phyloP scores from a whole-genome alignment of 2,329 filamentous ascomycete species.

The Lasiodiplodia theobromae region DNA sequence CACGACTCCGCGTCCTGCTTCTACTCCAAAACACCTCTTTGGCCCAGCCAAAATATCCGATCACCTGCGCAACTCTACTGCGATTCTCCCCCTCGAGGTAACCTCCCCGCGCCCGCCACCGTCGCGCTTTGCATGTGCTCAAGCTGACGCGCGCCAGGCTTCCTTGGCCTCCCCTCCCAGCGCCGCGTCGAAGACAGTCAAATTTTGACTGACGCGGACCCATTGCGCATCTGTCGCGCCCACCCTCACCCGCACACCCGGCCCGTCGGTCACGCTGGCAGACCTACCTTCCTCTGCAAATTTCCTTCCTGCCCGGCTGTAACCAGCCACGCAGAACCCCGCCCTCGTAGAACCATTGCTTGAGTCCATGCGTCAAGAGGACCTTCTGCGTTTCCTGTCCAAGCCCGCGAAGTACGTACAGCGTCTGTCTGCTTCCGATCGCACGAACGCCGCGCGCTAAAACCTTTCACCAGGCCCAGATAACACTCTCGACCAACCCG shows the following conservation, averaged over 20 bases:
- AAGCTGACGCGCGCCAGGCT: constrained; percentile 25
- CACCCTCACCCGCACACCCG: not conserved
- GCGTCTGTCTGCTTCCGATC: not conserved
- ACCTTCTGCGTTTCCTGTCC: constrained; percentile 90
- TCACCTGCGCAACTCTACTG: not conserved
- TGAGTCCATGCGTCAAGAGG: constrained; percentile 85
- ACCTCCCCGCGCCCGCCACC: not conserved
- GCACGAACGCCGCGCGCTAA: not conserved
- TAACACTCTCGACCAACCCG: constrained; percentile 65
- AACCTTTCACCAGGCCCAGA: constrained; percentile 63
- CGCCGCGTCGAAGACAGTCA: constrained; percentile 26
- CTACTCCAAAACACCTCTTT: constrained; percentile 3
- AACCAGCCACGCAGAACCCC: constrained; percentile 44
- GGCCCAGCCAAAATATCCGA: not conserved
- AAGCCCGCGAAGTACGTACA: constrained; percentile 88
- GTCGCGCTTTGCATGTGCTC: not conserved
- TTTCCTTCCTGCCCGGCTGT: constrained; percentile 45
- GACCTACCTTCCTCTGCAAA: constrained; percentile 33
- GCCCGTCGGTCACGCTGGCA: constrained; percentile 44
- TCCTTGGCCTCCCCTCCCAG: constrained; percentile 8
- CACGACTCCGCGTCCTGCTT: constrained; percentile 16
- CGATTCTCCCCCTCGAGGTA: constrained; percentile 11
- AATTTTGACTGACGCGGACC: constrained; percentile 28
- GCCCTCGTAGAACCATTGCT: constrained; percentile 29
- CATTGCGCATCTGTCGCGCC: constrained; percentile 17